These are phyloP conservation scores for Chalara sp. DNA, from an alignment of 2,329 filamentous ascomycete species.

Conservation along the genomic window DNA sequence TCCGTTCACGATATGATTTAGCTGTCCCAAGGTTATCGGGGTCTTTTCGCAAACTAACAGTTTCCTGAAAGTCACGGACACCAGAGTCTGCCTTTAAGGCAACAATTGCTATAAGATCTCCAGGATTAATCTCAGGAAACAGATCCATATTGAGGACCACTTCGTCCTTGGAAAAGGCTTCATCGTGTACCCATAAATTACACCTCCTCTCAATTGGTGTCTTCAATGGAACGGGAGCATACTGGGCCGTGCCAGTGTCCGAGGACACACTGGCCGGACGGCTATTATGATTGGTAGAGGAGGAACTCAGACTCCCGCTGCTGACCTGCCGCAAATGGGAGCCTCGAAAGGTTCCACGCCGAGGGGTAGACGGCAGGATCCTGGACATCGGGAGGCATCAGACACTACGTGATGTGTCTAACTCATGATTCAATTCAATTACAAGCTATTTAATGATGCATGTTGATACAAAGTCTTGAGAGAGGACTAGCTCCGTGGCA, in stretches of 20 bases:
- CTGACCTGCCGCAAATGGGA: slow-evolving; percentile 26
- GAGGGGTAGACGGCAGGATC: slow-evolving; percentile 15
- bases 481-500: too few species aligned
- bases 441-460: too few species aligned
- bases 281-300: slow-evolving; percentile 8
- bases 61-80: slow-evolving; percentile 38
- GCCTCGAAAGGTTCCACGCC: slow-evolving; percentile 19
- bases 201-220: slow-evolving; percentile 21
- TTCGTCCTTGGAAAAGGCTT: slow-evolving; percentile 70
- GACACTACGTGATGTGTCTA: slow-evolving; percentile 3
- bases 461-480: too few species aligned
- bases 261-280: slow-evolving; percentile 19
- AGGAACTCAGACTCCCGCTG: slow-evolving; percentile 21
- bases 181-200: slow-evolving; percentile 41
- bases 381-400: slow-evolving; percentile 16
- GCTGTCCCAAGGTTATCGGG: slow-evolving; percentile 9
- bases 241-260: slow-evolving; percentile 18
- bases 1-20: slow-evolving; percentile 15
- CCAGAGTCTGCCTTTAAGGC: slow-evolving; percentile 46
- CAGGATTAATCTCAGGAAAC: slow-evolving; percentile 58
- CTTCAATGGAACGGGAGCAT: slow-evolving; percentile 14
- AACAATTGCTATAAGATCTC: slow-evolving; percentile 67
- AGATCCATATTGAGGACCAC: slow-evolving; percentile 71
- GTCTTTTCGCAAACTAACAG: slow-evolving; percentile 18
- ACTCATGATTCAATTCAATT: slow-evolving; percentile 11